Evolutionary conservation across 2,329 filamentous ascomycete genomes (phyloP), one percentile per base, ranked within the genome.

Genomic region (Akanthomyces uredinophilus): DNA sequence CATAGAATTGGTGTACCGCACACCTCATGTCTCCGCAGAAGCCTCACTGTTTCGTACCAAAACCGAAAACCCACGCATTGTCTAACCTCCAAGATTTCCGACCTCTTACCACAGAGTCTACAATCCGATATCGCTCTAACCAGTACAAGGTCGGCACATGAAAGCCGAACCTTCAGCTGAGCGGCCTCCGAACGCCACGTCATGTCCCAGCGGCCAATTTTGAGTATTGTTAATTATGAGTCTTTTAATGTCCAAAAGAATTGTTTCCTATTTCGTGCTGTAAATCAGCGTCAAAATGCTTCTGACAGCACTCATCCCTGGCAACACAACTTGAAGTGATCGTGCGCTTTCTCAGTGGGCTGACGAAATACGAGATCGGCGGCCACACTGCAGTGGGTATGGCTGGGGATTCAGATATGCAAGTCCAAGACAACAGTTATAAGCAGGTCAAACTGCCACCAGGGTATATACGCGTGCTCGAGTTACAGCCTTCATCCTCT

Each of bases 391-490:
- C 32, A 35, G 4, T 47, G 27, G 27, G 27, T 29, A 6, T 6
- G 20, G n/a, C 41, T 52, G 16, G 32, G 35, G 47, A 1, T 35
- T 7, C 7, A 53, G 10, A 37, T 16, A 60, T 60, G 58, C 27
- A 60, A 29, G 4, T 18, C 41, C 29, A 16, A 39, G 32, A 50
- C 35, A 22, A 24, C 20, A 29, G 37, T 20, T 63, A 59, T 49
- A 53, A 29, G 43, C 55, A 63, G 35, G 35, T 32, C 27, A 29
- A 29, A 39, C 39, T 63, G 41, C 11, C 37, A 5, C 53, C 54
- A 5, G 27, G 55, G 8, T 35, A 29, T 22, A 57, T 63, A 13
- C 61, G 61, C 14, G 61, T 63, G 4, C 54, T 63, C 27, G 61
- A 63, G 47, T 20, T 63, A 4, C 61, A 59, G 14, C 54, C 54